A percentile compares a stretch with the other conserved stretches of the same genome.
phyloP scores from a whole-genome alignment of 176 grass and related monocot genomes.

The Coix lacrymajobi region DNA sequence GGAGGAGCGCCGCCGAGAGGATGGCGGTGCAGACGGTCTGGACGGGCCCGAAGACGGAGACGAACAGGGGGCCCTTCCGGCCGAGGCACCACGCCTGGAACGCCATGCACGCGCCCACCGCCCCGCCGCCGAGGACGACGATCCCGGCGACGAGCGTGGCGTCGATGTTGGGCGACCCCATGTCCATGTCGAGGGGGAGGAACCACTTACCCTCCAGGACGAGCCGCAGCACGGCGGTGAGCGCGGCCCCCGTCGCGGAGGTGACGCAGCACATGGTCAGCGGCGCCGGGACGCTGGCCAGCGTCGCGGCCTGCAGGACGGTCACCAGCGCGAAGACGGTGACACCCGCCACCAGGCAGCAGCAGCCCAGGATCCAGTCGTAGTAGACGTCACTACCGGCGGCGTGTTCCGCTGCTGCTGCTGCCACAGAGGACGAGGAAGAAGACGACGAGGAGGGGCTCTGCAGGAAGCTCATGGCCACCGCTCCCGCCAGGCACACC shows the following conservation, averaged over 20 bases:
- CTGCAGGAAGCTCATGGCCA: conserved; percentile 62
- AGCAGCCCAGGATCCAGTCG: conserved; percentile 63
- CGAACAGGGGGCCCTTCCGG: conserved; percentile 55
- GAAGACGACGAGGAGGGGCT: conserved; percentile 7
- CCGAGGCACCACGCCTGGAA: conserved; percentile 59
- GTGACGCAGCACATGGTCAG: conserved; percentile 35
- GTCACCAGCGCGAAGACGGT: conserved; percentile 32
- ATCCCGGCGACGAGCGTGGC: conserved; percentile 9
- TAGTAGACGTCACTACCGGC: neutral
- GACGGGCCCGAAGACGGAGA: conserved; percentile 55
- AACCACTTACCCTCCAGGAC: conserved; percentile 36
- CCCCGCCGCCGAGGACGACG: conserved; percentile 36
- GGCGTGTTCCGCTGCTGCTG: neutral
- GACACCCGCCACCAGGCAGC: conserved; percentile 36
- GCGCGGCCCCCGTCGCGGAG: conserved; percentile 30
- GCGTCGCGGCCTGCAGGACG: conserved; percentile 46
- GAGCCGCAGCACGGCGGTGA: conserved; percentile 36
- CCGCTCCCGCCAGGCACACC: conserved; percentile 53
- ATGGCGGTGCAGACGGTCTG: conserved; percentile 52
- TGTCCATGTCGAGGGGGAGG: too few relatives aligned
- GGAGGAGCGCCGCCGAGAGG: conserved; percentile 41
- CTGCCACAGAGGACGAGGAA: neutral
- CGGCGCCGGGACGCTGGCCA: conserved; percentile 41
- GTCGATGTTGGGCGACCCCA: conserved; percentile 22
- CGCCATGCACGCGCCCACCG: conserved; percentile 14